A percentile compares a stretch with the other conserved stretches of the same genome.
These are phyloP conservation scores for Nicotiana sylvestris DNA, from an alignment of 257 asterid species.

Conservation along the genomic window DNA sequence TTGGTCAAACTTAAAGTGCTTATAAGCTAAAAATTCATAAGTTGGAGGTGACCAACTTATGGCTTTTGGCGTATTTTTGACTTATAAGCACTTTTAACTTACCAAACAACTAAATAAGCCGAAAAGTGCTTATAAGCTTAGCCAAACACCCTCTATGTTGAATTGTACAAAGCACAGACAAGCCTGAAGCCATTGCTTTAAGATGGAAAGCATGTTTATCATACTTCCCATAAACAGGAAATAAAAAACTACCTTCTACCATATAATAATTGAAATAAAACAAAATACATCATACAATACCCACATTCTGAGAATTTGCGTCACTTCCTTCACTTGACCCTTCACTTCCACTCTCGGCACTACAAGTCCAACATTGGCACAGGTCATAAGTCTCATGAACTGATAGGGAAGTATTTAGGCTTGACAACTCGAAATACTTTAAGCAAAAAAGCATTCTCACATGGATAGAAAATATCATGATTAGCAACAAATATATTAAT, in stretches of 20 bases:
- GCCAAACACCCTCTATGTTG: not conserved
- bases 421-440: not conserved
- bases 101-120: too few species aligned
- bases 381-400: constrained; percentile 10
- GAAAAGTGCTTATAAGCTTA: too few species aligned
- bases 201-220: not conserved
- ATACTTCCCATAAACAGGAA: not conserved
- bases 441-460: not conserved
- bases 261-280: not conserved
- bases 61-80: too few species aligned
- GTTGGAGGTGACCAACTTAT: too few species aligned
- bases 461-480: not conserved
- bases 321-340: constrained; percentile 93
- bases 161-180: not conserved
- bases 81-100: too few species aligned
- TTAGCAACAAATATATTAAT: not conserved
- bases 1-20: too few species aligned
- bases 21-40: too few species aligned
- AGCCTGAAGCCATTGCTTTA: not conserved
- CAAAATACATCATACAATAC: constrained; percentile 21
- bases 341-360: constrained; percentile 89
- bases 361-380: constrained; percentile 33
- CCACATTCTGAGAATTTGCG: constrained; percentile 77
- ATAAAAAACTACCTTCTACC: not conserved
- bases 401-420: not conserved